Evolutionary conservation across 2,329 filamentous ascomycete species (phyloP).

Genomic region (Neofusicoccum kwambonambiense): DNA sequence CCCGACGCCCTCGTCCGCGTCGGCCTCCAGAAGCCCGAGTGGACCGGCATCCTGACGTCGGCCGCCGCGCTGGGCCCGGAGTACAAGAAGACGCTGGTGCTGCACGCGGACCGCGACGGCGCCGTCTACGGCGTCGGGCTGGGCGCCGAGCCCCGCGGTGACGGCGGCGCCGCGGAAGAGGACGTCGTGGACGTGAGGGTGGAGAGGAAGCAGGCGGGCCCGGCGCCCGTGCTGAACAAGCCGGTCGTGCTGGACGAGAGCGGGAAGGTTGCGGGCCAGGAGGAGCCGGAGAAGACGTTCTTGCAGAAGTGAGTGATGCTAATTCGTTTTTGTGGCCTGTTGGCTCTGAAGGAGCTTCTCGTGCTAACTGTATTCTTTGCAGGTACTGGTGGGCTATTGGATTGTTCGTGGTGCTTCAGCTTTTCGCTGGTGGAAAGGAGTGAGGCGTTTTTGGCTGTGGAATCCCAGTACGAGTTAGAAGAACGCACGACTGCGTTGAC

Average conservation of each 20-base stretch:
- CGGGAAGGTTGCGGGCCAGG: conserved; percentile 48
- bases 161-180: conserved; percentile 20
- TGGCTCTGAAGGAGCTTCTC: neutral
- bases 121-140: conserved; percentile 48
- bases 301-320: conserved; percentile 48
- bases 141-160: conserved; percentile 32
- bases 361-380: conserved; percentile 21
- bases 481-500: neutral
- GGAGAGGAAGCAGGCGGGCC: conserved; percentile 37
- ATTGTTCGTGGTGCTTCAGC: conserved; percentile 47
- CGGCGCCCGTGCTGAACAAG: conserved; percentile 49
- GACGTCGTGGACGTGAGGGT: conserved; percentile 45
- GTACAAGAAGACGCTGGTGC: conserved; percentile 44
- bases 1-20: conserved; percentile 43
- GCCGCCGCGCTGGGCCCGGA: conserved; percentile 42
- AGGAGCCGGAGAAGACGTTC: conserved; percentile 51
- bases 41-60: conserved; percentile 48
- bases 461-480: neutral
- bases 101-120: conserved; percentile 45
- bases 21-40: conserved; percentile 41
- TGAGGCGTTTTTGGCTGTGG: neutral
- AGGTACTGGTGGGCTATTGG: conserved; percentile 54
- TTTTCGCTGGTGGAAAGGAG: conserved; percentile 41
- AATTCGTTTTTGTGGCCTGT: neutral
- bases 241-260: conserved; percentile 57